Conservation (phyloP, 371 early-diverging fungal genomes). For the Rhizomucor pusillus region DNA sequence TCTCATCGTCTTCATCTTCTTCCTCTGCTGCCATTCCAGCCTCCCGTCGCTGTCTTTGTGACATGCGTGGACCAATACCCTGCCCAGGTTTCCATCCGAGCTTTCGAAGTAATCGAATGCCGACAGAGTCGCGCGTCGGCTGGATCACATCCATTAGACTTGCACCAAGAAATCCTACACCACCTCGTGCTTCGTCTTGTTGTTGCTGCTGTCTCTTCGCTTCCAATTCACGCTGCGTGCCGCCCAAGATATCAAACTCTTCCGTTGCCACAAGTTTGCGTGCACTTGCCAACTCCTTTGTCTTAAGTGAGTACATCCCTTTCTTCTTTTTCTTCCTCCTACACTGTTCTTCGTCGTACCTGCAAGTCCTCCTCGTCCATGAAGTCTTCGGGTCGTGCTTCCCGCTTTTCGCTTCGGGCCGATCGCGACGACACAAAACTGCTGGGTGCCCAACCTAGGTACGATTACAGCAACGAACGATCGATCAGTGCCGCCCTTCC, state of each 20-base stretch:
- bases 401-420: constrained; percentile 41
- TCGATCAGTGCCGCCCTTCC: neutral
- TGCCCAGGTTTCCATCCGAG: constrained; percentile 90
- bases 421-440: constrained; percentile 67
- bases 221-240: constrained; percentile 60
- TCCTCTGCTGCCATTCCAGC: neutral
- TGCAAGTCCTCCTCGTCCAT: constrained; percentile 93
- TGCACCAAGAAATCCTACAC: constrained; percentile 27
- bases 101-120: constrained; percentile 59
- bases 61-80: constrained; percentile 74
- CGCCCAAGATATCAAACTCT: constrained; percentile 68
- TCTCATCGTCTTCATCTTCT: constrained; percentile 28
- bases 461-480: neutral
- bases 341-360: constrained; percentile 27
- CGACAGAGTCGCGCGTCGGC: constrained; percentile 63
- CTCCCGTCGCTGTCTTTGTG: constrained; percentile 6
- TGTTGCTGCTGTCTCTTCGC: constrained; percentile 42
- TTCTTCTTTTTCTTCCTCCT: neutral
- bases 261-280: constrained; percentile 60
- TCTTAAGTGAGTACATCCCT: neutral
- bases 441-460: constrained; percentile 74
- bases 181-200: constrained; percentile 35
- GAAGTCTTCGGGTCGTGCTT: constrained; percentile 71
- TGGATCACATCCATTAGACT: constrained; percentile 51
- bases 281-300: constrained; percentile 50